phyloP scores from a whole-genome alignment of 2,329 filamentous ascomycete species.

The Neoascochyta sp. region DNA sequence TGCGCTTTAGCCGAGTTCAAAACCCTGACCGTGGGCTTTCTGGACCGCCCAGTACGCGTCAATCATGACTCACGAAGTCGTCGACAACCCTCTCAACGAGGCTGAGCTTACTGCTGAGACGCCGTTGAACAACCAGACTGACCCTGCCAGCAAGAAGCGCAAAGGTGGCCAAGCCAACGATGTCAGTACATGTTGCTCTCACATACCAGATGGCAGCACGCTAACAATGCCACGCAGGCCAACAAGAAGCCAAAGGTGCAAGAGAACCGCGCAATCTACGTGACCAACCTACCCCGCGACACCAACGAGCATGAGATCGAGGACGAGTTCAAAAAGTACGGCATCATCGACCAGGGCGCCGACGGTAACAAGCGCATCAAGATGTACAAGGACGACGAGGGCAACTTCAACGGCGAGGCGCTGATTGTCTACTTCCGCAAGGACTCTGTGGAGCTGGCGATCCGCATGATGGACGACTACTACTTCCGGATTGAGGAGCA shows the following conservation, averaged over 20 bases:
- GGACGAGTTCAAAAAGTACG: conserved; percentile 79
- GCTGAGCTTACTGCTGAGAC: conserved; percentile 7
- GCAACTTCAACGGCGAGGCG: conserved; percentile 88
- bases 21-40: too few species aligned
- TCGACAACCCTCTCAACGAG: conserved; percentile 15
- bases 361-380: conserved; percentile 85
- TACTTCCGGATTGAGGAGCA: conserved; percentile 65
- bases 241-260: conserved; percentile 33
- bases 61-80: conserved; percentile 13
- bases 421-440: conserved; percentile 93
- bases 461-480: conserved; percentile 75
- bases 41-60: too few species aligned
- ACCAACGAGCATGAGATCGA: conserved; percentile 76
- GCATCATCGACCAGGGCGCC: conserved; percentile 93
- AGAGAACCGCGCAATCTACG: conserved; percentile 86
- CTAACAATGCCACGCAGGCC: conserved; percentile 32
- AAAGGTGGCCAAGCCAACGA: conserved; percentile 17
- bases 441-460: conserved; percentile 83
- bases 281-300: conserved; percentile 80
- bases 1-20: too few species aligned
- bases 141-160: conserved; percentile 20
- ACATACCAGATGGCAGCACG: background rate
- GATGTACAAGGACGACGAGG: conserved; percentile 78
- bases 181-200: conserved; percentile 11
- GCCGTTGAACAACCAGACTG: conserved; percentile 5